Evolutionary conservation across 2,329 filamentous ascomycete species (phyloP).

Genomic region (Aspergillus persii): DNA sequence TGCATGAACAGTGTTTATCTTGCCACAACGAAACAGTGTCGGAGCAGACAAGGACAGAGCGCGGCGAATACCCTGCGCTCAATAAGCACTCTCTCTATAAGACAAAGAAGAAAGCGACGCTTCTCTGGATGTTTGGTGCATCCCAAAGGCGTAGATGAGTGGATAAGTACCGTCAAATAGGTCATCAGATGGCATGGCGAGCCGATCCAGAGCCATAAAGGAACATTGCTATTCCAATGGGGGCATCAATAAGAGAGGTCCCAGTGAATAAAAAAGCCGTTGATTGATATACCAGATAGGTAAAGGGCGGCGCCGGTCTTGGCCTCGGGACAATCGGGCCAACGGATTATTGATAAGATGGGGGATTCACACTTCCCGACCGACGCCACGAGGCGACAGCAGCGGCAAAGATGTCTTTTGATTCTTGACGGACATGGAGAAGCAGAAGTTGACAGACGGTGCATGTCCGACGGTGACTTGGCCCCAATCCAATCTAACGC

Average conservation of each 20-base stretch:
- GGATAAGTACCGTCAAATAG: conserved; percentile 1
- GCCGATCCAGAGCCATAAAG: neutral
- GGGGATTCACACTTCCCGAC: too few relatives aligned
- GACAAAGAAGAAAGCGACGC: neutral
- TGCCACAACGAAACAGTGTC: too few relatives aligned
- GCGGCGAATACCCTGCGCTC: neutral
- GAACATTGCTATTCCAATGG: neutral
- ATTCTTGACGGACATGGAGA: too few relatives aligned
- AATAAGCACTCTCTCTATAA: neutral
- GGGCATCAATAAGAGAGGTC: neutral
- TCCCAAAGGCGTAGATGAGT: neutral
- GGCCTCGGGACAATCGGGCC: neutral
- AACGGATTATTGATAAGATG: neutral
- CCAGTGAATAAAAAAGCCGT: neutral
- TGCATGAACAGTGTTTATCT: too few relatives aligned
- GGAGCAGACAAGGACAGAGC: neutral
- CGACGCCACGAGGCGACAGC: too few relatives aligned
- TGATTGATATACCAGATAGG: conserved; percentile 12
- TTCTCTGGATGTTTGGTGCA: neutral
- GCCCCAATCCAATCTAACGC: neutral
- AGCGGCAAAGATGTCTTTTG: too few relatives aligned
- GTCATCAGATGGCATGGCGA: neutral
- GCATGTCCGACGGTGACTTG: too few relatives aligned
- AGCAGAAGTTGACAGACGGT: too few relatives aligned
- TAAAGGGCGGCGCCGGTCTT: neutral